Evolutionary conservation across 495 filamentous ascomycete species (phyloP).

Genomic region (Pseudomonodictys pantanalensis): DNA sequence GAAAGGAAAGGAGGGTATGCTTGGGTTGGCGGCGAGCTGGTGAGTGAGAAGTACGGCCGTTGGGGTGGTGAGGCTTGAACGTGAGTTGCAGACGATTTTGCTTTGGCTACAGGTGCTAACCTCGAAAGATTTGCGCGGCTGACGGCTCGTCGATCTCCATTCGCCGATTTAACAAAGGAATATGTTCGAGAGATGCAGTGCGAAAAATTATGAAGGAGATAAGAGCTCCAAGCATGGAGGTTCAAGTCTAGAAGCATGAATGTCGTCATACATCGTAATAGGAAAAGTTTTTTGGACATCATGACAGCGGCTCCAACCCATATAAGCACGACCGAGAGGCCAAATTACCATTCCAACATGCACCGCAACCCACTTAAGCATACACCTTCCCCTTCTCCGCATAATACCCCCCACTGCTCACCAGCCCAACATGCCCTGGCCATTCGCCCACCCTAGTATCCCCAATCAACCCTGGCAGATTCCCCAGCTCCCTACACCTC

Average conservation of each 20-base stretch:
- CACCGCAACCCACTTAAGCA: neutral
- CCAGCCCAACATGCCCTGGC: neutral
- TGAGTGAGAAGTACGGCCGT: neutral
- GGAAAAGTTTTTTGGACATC: neutral
- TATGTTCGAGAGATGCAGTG: neutral
- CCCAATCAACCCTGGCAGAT: neutral
- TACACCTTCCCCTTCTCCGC: neutral
- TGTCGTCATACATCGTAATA: neutral
- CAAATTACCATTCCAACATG: neutral
- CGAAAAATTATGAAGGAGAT: neutral
- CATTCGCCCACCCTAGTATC: neutral
- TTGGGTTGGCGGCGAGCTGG: neutral
- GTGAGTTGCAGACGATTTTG: neutral
- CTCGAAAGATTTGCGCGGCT: neutral
- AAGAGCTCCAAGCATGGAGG: neutral
- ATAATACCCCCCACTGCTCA: neutral
- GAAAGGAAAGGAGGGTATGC: neutral
- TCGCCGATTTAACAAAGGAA: neutral
- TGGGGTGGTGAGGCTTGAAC: neutral
- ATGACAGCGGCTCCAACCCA: neutral
- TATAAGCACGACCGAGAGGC: neutral
- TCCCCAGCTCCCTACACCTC: neutral
- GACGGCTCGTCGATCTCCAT: neutral
- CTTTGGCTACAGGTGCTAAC: neutral
- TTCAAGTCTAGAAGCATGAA: neutral